These are phyloP conservation scores for Anisodus acutangulus DNA, from an alignment of 257 asterid species.

Conservation along the genomic window DNA sequence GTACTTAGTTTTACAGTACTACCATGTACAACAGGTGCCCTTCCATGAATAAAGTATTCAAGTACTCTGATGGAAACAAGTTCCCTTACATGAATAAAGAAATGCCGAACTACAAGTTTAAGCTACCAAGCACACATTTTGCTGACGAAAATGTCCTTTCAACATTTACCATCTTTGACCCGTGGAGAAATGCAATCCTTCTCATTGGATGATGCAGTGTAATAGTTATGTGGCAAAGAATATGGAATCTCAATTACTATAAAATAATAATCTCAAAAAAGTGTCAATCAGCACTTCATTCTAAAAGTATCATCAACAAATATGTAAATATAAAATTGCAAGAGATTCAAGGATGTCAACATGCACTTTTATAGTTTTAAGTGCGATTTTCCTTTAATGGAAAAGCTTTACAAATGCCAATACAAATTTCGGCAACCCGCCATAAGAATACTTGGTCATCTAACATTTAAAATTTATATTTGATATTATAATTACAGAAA, in stretches of 20 bases:
- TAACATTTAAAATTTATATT: not conserved
- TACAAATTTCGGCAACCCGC: conserved; percentile 1
- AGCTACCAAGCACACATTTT: not conserved
- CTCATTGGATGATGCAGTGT: not conserved
- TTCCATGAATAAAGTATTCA: conserved; percentile 1
- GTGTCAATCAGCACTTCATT: not conserved
- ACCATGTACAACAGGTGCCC: not conserved
- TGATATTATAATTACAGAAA: not conserved
- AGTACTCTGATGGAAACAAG: conserved; percentile 14
- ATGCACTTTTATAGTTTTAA: not conserved
- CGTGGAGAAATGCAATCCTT: not conserved
- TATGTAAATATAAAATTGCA: not conserved
- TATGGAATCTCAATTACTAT: conserved; percentile 4
- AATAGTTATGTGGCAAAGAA: not conserved
- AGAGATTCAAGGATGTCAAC: not conserved
- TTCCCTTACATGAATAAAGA: not conserved
- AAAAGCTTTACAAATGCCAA: not conserved
- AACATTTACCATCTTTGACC: not conserved
- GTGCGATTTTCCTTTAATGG: not conserved
- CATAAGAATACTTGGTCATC: not conserved
- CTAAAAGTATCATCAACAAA: not conserved
- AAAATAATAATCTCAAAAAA: conserved; percentile 13
- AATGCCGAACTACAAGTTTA: not conserved
- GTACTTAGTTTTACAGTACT: conserved; percentile 10
- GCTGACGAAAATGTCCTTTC: not conserved